A percentile compares a stretch with the other conserved stretches of the same genome.
These are phyloP conservation scores for Coniochaeta hoffmannii DNA, from an alignment of 2,329 filamentous ascomycete species.

Conservation along the genomic window DNA sequence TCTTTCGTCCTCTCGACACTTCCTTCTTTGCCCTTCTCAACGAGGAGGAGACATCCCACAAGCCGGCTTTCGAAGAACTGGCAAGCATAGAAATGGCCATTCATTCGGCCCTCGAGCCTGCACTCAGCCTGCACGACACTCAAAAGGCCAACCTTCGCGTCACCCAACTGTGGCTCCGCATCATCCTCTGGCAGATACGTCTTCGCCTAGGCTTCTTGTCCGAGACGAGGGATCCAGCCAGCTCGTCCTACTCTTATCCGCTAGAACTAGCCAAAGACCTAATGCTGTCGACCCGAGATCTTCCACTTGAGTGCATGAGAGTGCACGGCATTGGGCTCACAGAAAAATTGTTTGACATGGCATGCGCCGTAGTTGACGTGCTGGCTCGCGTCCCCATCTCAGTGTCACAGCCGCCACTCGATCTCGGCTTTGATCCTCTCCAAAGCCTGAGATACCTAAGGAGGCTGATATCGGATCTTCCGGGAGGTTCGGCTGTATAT, in stretches of 20 bases:
- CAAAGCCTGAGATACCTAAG: constrained; percentile 30
- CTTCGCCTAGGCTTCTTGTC: constrained; percentile 33
- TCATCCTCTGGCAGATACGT: constrained; percentile 37
- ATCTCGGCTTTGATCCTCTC: constrained; percentile 21
- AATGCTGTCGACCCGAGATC: constrained; percentile 27
- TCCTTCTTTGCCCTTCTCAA: constrained; percentile 33
- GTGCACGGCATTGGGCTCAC: constrained; percentile 38
- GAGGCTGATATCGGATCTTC: constrained; percentile 27
- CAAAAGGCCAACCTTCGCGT: constrained; percentile 36
- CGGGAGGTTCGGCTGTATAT: constrained; percentile 29
- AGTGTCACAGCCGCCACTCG: constrained; percentile 14
- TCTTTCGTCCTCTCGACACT: constrained; percentile 34
- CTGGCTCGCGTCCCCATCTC: constrained; percentile 30
- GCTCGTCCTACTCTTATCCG: constrained; percentile 34
- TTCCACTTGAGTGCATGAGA: constrained; percentile 29
- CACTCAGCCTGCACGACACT: constrained; percentile 28
- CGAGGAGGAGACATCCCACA: constrained; percentile 24
- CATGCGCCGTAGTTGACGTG: constrained; percentile 35
- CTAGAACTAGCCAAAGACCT: constrained; percentile 33
- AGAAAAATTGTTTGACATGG: constrained; percentile 38
- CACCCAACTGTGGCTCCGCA: constrained; percentile 36
- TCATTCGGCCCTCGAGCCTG: constrained; percentile 24
- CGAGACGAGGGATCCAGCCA: constrained; percentile 21
- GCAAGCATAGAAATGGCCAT: constrained; percentile 27
- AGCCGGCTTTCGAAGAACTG: constrained; percentile 23